phyloP scores from a whole-genome alignment of 192 early-diverging fungal species.

The Martensiomyces pterosporus region DNA sequence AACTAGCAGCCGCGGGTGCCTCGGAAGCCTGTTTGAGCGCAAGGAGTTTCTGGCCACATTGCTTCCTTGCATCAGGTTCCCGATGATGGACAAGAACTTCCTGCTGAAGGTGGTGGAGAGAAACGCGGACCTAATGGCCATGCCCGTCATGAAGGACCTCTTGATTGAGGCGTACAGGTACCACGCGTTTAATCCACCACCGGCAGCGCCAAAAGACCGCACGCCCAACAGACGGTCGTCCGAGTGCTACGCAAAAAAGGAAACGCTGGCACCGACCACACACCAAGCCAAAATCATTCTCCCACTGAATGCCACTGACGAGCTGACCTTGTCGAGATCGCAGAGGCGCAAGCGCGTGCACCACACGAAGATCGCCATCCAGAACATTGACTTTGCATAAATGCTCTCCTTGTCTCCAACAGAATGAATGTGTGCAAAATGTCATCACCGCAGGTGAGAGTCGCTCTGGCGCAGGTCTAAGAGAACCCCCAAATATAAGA shows the following conservation, averaged over 20 bases:
- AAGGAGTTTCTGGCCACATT: conserved; percentile 26
- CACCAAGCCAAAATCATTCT: conserved; percentile 45
- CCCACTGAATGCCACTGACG: conserved; percentile 32
- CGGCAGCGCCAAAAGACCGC: background rate
- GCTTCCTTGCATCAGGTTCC: conserved; percentile 41
- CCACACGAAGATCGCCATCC: conserved; percentile 19
- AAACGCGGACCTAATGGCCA: conserved; percentile 37
- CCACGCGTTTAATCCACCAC: conserved; percentile 42
- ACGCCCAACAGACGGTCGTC: conserved; percentile 6
- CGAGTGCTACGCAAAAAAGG: conserved; percentile 28
- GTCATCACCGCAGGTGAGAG: conserved; percentile 6
- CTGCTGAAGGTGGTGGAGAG: conserved; percentile 41
- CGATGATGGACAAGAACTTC: conserved; percentile 44
- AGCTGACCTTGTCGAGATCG: conserved; percentile 35
- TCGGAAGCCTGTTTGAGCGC: conserved; percentile 20
- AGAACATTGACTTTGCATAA: conserved; percentile 11
- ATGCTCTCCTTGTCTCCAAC: background rate
- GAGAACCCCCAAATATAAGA: too few relatives aligned
- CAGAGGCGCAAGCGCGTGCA: conserved; percentile 35
- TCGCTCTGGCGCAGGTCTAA: too few relatives aligned
- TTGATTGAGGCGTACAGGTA: conserved; percentile 50
- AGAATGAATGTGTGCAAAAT: background rate
- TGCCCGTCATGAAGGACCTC: conserved; percentile 46
- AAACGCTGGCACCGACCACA: conserved; percentile 3
- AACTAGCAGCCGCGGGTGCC: too few relatives aligned